Evolutionary conservation across 2,329 filamentous ascomycete species (phyloP), one percentile per base, ranked within the genome.

Genomic region (Ophiostoma ips): DNA sequence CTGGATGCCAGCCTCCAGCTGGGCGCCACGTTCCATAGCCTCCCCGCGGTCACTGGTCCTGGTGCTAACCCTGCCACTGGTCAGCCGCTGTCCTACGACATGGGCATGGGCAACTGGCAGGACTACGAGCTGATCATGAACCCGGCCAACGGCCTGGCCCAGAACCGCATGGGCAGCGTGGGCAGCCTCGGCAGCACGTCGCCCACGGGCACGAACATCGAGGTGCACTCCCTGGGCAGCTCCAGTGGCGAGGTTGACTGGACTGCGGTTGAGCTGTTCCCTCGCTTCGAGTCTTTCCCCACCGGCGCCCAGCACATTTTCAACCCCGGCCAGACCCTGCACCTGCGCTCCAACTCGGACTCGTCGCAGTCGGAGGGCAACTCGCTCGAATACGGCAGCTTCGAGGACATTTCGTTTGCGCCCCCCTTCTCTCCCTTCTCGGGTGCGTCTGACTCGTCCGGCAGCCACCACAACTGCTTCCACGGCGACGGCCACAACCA

Each of bases 281-380:
- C 79, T 54, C 83, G 81, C 35, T 80, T 84, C 57, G 84, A 90
- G 57, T 74, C 77, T 33, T 79, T 76, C 46, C 73, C 74, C 58
- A 71, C 75, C 43, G 71, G 81, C 8, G 66, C 67, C 52, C 69
- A 71, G 52, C 81, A 85, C 57, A 89, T 95, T 61, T 94, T 94
- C 72, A 95, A 95, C 66, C 90, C 90, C 2, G 80, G 83, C 55
- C 85, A 95, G 68, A 94, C 88, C 1, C 71, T 96, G 48, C 90
- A 95, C 68, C 76, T 94, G 60, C 79, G 89, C 58, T 89, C 83
- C 50, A 81, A 84, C 59, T 95, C 89, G 4, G 87, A 94, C 60
- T 92, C 87, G 57, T 92, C 85, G 1, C 77, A 81, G 57, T 81
- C 84, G 1, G 83, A 89, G 33, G 65, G 78, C 64, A 71, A 75